Percentiles rank a stretch among this genome's conserved stretches.
These are phyloP conservation scores for Kwoniella sp. DNA, from an alignment of 768 basidiomycete species.

Conservation along the genomic window DNA sequence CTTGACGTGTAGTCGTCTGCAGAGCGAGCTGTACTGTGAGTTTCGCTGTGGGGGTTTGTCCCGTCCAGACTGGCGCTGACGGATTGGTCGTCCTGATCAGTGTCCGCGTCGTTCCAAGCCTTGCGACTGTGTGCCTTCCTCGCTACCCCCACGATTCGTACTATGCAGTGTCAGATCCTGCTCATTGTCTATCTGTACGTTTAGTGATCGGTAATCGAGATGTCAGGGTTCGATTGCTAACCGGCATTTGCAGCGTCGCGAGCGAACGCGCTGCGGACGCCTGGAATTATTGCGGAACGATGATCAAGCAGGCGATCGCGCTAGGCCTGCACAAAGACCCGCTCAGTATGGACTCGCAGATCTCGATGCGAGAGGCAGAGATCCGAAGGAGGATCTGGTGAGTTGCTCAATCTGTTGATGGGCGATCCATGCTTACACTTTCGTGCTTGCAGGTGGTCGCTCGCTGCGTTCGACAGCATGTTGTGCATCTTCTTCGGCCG, in stretches of 20 bases:
- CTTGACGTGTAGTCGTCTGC: constrained; percentile 43
- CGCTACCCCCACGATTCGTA: constrained; percentile 43
- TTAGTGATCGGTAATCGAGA: constrained; percentile 9
- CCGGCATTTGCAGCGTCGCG: neutral
- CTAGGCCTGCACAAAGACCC: constrained; percentile 50
- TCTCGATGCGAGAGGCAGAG: constrained; percentile 44
- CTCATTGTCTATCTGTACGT: constrained; percentile 43
- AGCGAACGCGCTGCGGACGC: constrained; percentile 44
- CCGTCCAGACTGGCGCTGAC: neutral
- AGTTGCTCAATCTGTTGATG: constrained; percentile 1
- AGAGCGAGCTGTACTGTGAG: constrained; percentile 48
- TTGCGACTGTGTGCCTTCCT: constrained; percentile 47
- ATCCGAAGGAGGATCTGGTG: constrained; percentile 43
- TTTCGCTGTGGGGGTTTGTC: neutral
- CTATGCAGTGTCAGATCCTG: constrained; percentile 40
- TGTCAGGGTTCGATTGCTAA: neutral
- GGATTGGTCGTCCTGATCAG: constrained; percentile 4
- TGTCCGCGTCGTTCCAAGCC: constrained; percentile 49
- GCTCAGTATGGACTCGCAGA: constrained; percentile 33
- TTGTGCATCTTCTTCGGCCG: constrained; percentile 45
- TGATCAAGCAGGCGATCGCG: constrained; percentile 45
- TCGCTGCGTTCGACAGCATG: constrained; percentile 46
- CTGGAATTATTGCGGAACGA: constrained; percentile 40
- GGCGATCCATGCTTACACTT: too few relatives aligned
- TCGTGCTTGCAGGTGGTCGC: constrained; percentile 36